Conservation (phyloP, 768 basidiomycete species). For the Lactifluus pinguis region DNA sequence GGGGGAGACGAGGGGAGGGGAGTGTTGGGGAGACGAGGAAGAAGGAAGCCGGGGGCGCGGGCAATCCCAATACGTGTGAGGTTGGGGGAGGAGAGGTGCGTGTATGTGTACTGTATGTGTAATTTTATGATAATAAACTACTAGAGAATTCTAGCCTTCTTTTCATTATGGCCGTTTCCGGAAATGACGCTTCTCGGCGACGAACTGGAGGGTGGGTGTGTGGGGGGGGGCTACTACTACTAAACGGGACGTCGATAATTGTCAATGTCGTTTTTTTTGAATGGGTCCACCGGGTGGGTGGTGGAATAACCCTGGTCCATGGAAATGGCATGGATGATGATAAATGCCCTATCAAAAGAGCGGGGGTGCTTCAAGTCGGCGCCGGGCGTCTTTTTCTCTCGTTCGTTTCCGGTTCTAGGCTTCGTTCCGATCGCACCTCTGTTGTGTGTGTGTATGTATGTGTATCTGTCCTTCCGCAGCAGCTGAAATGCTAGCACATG, state of each 20-base stretch:
- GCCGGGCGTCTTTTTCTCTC: not conserved
- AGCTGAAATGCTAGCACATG: not conserved
- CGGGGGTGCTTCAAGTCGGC: not conserved
- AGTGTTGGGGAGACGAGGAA: not conserved
- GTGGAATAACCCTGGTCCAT: too few relatives aligned
- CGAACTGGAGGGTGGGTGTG: not conserved
- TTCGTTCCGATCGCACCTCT: not conserved
- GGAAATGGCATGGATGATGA: too few relatives aligned
- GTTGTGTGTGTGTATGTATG: too few relatives aligned
- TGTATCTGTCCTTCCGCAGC: not conserved
- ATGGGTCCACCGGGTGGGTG: too few relatives aligned
- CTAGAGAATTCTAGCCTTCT: slow-evolving; percentile 2
- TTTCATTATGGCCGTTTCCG: slow-evolving; percentile 14
- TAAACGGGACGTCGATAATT: not conserved
- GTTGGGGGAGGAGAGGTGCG: not conserved
- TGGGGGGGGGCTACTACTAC: too few relatives aligned
- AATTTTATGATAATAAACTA: slow-evolving; percentile 1
- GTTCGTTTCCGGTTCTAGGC: not conserved
- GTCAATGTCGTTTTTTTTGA: too few relatives aligned
- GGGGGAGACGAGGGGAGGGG: too few relatives aligned
- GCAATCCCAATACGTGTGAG: not conserved
- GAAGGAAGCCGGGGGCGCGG: not conserved
- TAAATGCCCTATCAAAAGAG: too few relatives aligned
- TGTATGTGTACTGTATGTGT: too few relatives aligned
- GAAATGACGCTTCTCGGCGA: slow-evolving; percentile 3